A percentile compares a stretch with the other conserved stretches of the same genome.
phyloP scores from a whole-genome alignment of 2,329 filamentous ascomycete species.

The Nakataea oryzae region DNA sequence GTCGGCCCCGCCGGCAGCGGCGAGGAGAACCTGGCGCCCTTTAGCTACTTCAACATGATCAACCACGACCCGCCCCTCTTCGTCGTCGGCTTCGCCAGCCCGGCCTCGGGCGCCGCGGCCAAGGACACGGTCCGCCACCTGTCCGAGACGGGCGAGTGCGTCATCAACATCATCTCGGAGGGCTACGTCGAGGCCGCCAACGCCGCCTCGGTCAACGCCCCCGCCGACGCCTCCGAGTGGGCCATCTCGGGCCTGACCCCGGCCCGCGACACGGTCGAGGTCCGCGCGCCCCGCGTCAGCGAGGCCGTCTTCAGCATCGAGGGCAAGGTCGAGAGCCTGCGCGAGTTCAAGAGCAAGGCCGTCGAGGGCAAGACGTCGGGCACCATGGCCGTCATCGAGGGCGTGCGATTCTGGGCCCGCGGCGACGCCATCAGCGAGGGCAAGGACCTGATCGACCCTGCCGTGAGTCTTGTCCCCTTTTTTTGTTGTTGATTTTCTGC shows the following conservation, averaged over 20 bases:
- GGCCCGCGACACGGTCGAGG: conserved; percentile 49
- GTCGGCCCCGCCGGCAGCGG: conserved; percentile 42
- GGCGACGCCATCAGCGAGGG: conserved; percentile 82
- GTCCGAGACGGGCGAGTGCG: conserved; percentile 59
- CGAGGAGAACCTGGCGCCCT: conserved; percentile 69
- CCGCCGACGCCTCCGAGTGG: conserved; percentile 73
- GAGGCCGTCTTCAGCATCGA: conserved; percentile 81
- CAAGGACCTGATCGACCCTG: conserved; percentile 61
- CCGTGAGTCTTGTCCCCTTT: conserved; percentile 28
- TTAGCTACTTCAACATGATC: conserved; percentile 77
- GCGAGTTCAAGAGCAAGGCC: conserved; percentile 65
- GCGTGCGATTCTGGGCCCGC: conserved; percentile 76
- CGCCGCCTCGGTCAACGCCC: conserved; percentile 66
- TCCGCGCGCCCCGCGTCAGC: conserved; percentile 56
- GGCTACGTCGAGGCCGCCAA: conserved; percentile 83
- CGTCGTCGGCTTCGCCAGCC: conserved; percentile 41
- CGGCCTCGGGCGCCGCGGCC: conserved; percentile 28
- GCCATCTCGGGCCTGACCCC: conserved; percentile 62
- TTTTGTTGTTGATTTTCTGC: conserved; percentile 1
- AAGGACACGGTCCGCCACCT: conserved; percentile 79
- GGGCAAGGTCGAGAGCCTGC: conserved; percentile 62
- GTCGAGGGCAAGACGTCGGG: conserved; percentile 66
- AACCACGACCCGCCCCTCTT: conserved; percentile 84
- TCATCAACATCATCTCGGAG: conserved; percentile 81
- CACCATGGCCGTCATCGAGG: conserved; percentile 69